Percentiles rank a stretch among this genome's conserved stretches.
phyloP scores from a whole-genome alignment of 208 protist genomes.

The Angomonas desouzai region DNA sequence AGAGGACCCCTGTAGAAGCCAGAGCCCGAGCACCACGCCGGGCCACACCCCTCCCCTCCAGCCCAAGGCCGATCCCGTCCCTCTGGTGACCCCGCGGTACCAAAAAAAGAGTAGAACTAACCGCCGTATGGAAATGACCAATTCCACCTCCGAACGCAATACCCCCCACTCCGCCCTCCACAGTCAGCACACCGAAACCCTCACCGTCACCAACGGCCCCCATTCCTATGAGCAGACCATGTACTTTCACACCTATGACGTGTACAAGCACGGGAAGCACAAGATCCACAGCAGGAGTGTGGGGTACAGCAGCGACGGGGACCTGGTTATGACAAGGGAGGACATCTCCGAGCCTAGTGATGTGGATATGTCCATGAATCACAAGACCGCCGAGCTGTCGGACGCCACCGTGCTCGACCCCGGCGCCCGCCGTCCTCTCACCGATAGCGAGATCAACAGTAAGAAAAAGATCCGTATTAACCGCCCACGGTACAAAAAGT shows the following conservation, averaged over 20 bases:
- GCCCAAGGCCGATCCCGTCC: constrained; percentile 41
- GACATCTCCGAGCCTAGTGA: constrained; percentile 77
- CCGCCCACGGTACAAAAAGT: constrained; percentile 70
- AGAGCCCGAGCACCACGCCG: neutral
- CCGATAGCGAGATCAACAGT: constrained; percentile 40
- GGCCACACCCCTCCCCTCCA: constrained; percentile 27
- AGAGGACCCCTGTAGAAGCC: neutral
- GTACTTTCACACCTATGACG: constrained; percentile 84
- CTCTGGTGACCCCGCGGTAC: constrained; percentile 77
- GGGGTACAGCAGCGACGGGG: constrained; percentile 83
- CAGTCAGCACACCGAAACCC: constrained; percentile 55
- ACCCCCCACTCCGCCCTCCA: constrained; percentile 42
- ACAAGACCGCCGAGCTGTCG: constrained; percentile 47
- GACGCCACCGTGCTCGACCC: constrained; percentile 72
- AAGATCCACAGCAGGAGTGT: constrained; percentile 76
- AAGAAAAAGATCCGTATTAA: constrained; percentile 42
- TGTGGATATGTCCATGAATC: constrained; percentile 53
- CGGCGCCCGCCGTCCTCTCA: constrained; percentile 62
- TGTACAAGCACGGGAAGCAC: constrained; percentile 72
- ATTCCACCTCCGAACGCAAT: constrained; percentile 34
- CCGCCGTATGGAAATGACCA: constrained; percentile 60
- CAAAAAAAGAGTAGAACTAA: constrained; percentile 61
- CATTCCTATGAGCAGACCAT: constrained; percentile 60
- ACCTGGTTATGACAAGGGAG: constrained; percentile 77
- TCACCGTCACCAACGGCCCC: constrained; percentile 61